These are phyloP conservation scores for Bisporella sp. DNA, from an alignment of 2,329 filamentous ascomycete genomes.

Conservation along the genomic window DNA sequence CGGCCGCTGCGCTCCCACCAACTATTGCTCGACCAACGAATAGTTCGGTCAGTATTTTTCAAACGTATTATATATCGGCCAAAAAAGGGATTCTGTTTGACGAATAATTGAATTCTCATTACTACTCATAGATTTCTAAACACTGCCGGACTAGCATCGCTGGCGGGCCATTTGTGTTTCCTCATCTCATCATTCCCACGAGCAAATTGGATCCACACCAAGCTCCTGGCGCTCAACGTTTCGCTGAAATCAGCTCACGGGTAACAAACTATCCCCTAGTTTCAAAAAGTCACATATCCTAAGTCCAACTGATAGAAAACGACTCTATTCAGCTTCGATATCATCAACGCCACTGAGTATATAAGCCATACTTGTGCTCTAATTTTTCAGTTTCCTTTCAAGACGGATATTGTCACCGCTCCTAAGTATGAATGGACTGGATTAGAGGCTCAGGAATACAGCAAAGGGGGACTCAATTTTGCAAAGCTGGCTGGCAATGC, in stretches of 20 bases:
- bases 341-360: constrained; percentile 14
- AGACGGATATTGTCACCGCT: constrained; percentile 12
- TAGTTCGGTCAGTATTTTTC: too few species aligned
- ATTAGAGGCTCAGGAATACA: constrained; percentile 18
- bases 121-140: too few species aligned
- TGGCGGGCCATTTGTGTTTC: constrained; percentile 16
- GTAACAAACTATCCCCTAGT: too few species aligned
- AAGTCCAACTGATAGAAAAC: constrained; percentile 8
- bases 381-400: constrained; percentile 25
- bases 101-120: too few species aligned
- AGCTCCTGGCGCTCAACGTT: too few species aligned
- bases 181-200: constrained; percentile 23
- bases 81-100: too few species aligned
- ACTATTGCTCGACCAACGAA: too few species aligned
- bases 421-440: constrained; percentile 20
- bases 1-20: too few species aligned
- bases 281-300: too few species aligned
- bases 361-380: constrained; percentile 19
- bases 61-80: too few species aligned
- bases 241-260: too few species aligned
- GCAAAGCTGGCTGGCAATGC: constrained; percentile 15
- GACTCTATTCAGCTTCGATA: constrained; percentile 25
- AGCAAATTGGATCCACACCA: too few species aligned
- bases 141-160: constrained; percentile 19
- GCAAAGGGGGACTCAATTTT: constrained; percentile 22